Conservation (phyloP, 257 asterid genomes). For the Solanum rostratum region DNA sequence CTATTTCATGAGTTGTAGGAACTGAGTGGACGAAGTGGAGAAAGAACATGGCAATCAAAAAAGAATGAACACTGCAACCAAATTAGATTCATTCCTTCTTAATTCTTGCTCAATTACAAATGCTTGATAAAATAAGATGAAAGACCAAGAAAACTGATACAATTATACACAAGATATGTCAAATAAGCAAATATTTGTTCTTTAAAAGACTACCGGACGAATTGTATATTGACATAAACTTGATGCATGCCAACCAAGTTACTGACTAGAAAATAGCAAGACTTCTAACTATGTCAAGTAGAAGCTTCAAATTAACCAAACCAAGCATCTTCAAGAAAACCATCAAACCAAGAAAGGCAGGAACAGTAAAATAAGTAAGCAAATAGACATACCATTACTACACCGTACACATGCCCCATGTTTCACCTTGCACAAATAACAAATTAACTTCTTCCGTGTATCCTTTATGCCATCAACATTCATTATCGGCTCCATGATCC, state of each 20-base stretch:
- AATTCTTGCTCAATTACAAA: background rate
- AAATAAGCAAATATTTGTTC: background rate
- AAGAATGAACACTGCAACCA: background rate
- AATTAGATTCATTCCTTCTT: background rate
- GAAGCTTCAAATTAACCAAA: conserved; percentile 6
- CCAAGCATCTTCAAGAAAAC: conserved; percentile 12
- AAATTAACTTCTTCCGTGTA: conserved; percentile 59
- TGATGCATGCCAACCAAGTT: background rate
- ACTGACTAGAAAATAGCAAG: background rate
- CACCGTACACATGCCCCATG: conserved; percentile 93
- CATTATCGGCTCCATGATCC: conserved; percentile 81
- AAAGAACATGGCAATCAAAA: background rate
- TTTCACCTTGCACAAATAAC: conserved; percentile 89
- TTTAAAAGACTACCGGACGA: background rate
- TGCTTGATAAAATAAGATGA: background rate
- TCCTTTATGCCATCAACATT: conserved; percentile 62
- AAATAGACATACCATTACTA: conserved; percentile 86
- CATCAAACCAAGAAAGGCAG: conserved; percentile 30
- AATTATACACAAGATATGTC: background rate
- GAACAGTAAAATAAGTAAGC: conserved; percentile 30
- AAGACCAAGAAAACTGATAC: background rate
- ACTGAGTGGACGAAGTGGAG: background rate
- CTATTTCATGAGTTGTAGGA: background rate
- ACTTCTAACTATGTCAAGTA: background rate
- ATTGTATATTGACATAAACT: background rate